Conservation (phyloP, 129 eudicot genomes). For the Pittosporum tobira region DNA sequence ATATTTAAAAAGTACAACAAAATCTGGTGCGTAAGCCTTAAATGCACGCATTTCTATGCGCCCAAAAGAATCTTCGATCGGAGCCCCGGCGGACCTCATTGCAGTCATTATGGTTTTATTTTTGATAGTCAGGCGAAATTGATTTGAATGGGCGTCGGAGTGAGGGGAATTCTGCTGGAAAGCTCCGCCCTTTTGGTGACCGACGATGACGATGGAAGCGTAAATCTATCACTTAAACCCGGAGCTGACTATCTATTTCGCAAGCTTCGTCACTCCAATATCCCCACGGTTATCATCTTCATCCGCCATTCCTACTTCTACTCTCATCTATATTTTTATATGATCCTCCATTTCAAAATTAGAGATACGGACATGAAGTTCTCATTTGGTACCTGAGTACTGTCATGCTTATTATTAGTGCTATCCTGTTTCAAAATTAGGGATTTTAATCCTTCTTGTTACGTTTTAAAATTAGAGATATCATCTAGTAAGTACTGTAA, state of each 20-base stretch:
- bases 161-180: constrained; percentile 52
- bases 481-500: background rate
- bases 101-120: too few species aligned
- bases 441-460: too few species aligned
- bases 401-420: background rate
- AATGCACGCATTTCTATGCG: too few species aligned
- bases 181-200: constrained; percentile 39
- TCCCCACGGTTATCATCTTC: constrained; percentile 41
- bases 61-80: too few species aligned
- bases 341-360: background rate
- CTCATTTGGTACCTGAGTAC: background rate
- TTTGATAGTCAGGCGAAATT: too few species aligned
- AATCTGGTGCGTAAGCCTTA: too few species aligned
- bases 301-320: background rate
- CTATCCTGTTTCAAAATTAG: too few species aligned
- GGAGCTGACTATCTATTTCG: constrained; percentile 54
- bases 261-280: constrained; percentile 64
- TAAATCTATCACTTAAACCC: constrained; percentile 18
- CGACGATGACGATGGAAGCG: constrained; percentile 12
- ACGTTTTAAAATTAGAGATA: background rate
- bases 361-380: background rate
- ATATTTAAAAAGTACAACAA: too few species aligned
- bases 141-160: constrained; percentile 9
- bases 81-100: too few species aligned
- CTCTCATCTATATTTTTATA: background rate